A percentile compares a stretch with the other conserved stretches of the same genome.
Evolutionary conservation across 2,329 filamentous ascomycete genomes (phyloP).

Genomic region (Phyllosticta paracitricarpa): DNA sequence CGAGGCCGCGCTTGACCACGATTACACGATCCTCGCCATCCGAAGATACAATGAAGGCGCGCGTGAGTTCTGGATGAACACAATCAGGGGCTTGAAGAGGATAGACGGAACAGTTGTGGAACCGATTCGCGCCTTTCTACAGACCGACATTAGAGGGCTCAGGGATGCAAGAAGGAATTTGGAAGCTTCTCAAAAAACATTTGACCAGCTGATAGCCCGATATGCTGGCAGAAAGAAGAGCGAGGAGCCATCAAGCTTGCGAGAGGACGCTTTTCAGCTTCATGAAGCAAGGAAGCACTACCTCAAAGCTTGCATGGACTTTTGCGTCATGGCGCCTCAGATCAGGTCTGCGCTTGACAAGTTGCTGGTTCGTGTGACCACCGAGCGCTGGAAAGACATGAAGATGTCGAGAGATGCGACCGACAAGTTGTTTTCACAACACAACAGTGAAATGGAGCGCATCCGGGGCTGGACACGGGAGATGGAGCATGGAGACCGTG

Average conservation of each 20-base stretch:
- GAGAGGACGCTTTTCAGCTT: constrained; percentile 92
- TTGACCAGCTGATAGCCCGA: constrained; percentile 69
- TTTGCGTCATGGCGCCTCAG: constrained; percentile 78
- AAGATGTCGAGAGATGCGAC: constrained; percentile 58
- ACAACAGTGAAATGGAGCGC: constrained; percentile 75
- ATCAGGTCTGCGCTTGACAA: constrained; percentile 76
- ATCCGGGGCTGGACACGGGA: constrained; percentile 88
- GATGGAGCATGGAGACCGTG: constrained; percentile 80
- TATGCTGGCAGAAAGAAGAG: constrained; percentile 82
- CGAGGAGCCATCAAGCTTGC: constrained; percentile 81
- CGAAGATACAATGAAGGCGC: constrained; percentile 77
- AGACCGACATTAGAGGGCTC: constrained; percentile 71
- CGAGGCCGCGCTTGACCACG: constrained; percentile 83
- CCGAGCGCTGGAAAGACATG: constrained; percentile 83
- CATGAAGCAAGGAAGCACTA: constrained; percentile 89
- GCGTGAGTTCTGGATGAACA: constrained; percentile 75
- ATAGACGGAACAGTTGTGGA: constrained; percentile 71
- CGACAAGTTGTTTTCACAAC: constrained; percentile 52
- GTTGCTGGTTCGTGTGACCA: constrained; percentile 72
- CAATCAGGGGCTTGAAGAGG: constrained; percentile 63
- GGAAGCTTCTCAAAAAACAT: constrained; percentile 72
- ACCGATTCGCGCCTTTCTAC: constrained; percentile 68
- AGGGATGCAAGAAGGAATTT: constrained; percentile 71
- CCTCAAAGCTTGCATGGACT: constrained; percentile 86
- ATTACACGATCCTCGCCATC: constrained; percentile 84